phyloP scores from a whole-genome alignment of 352 stramenopile genomes.

The Phytophthora constricta region DNA sequence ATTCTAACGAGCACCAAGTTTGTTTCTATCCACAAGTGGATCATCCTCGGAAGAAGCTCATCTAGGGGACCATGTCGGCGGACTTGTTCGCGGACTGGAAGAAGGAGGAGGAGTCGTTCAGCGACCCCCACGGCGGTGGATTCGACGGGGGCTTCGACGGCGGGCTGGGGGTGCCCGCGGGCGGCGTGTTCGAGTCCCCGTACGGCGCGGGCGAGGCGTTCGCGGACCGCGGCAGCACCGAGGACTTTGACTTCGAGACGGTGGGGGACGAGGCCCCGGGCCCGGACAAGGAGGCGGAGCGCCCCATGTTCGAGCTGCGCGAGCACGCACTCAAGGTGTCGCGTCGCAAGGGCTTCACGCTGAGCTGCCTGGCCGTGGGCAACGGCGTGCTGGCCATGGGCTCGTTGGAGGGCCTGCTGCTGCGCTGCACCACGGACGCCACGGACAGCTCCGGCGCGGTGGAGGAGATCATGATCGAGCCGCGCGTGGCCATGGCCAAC shows the following conservation, averaged over 20 bases:
- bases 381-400: constrained; percentile 86
- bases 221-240: constrained; percentile 46
- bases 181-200: constrained; percentile 46
- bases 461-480: constrained; percentile 92
- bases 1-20: too few species aligned
- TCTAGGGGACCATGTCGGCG: constrained; percentile 71
- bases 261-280: constrained; percentile 46
- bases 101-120: constrained; percentile 71
- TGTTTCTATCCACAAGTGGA: too few species aligned
- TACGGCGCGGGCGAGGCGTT: constrained; percentile 35
- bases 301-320: constrained; percentile 87
- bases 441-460: constrained; percentile 75
- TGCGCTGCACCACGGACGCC: constrained; percentile 80
- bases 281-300: constrained; percentile 70
- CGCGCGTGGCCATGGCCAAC: constrained; percentile 79
- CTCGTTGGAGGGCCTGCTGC: constrained; percentile 80
- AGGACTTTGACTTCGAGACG: constrained; percentile 86
- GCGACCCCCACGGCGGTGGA: constrained; percentile 26
- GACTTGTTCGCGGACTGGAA: constrained; percentile 91
- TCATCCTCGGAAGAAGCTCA: constrained; percentile 5
- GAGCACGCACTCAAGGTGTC: constrained; percentile 89
- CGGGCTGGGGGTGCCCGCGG: constrained; percentile 2
- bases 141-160: constrained; percentile 25
- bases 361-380: constrained; percentile 80
- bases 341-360: constrained; percentile 84